Conservation (phyloP, 345 rosid species). For the Eucalyptus decipiens region DNA sequence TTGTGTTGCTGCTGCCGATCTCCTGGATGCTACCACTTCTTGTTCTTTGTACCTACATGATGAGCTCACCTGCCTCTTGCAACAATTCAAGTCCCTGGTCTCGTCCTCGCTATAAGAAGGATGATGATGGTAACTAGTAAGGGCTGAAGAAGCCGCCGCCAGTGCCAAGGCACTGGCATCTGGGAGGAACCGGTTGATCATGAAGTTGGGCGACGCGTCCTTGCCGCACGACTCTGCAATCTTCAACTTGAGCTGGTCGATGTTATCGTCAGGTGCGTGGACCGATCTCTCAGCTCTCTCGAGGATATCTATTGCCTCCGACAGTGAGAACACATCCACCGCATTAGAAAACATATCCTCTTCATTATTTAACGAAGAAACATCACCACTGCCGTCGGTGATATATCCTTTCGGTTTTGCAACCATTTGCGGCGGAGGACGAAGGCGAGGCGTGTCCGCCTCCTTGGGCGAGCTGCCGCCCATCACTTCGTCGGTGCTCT, state of each 20-base stretch:
- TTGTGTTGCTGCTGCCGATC: neutral
- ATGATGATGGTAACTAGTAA: neutral
- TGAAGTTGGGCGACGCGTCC: slow-evolving; percentile 41
- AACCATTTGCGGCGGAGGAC: slow-evolving; percentile 40
- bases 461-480: neutral
- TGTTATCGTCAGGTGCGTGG: neutral
- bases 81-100: neutral
- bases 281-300: slow-evolving; percentile 27
- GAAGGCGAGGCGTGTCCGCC: slow-evolving; percentile 40
- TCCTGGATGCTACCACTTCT: neutral
- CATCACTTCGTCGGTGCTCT: neutral
- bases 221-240: slow-evolving; percentile 13
- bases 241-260: slow-evolving; percentile 6
- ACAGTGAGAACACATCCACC: slow-evolving; percentile 53
- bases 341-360: slow-evolving; percentile 30
- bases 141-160: slow-evolving; percentile 38
- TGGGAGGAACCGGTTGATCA: slow-evolving; percentile 67
- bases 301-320: slow-evolving; percentile 74
- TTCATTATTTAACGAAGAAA: slow-evolving; percentile 3
- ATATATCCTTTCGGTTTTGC: neutral
- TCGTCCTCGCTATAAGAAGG: neutral
- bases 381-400: neutral
- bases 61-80: neutral
- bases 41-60: neutral
- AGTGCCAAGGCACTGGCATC: slow-evolving; percentile 72